Conservation (phyloP, 176 grass and related monocot species). For the Ampelocalamus luodianensis region DNA sequence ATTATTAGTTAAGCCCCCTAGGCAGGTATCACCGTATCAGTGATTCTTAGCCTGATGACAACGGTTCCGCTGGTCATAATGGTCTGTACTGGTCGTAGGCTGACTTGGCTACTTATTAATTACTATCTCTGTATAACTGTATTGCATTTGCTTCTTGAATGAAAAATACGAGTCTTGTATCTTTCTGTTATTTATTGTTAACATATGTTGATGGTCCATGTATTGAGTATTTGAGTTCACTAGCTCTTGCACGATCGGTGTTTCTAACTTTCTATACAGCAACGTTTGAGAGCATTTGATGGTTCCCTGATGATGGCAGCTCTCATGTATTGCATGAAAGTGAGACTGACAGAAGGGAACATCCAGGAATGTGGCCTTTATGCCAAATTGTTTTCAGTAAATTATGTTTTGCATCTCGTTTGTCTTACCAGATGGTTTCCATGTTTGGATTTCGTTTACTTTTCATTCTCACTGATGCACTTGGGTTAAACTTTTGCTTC, state of each 20-base stretch:
- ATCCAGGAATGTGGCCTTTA: constrained; percentile 14
- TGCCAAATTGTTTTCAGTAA: background rate
- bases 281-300: constrained; percentile 5
- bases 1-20: constrained; percentile 13
- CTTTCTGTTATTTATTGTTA: background rate
- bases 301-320: constrained; percentile 4
- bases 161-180: background rate
- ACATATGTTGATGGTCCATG: constrained; percentile 2
- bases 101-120: constrained; percentile 32
- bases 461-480: background rate
- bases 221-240: constrained; percentile 1
- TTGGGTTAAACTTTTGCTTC: constrained; percentile 10
- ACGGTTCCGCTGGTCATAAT: constrained; percentile 24
- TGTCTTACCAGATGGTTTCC: background rate
- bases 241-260: background rate
- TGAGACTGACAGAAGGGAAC: background rate
- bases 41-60: constrained; percentile 8
- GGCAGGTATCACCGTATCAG: background rate
- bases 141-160: constrained; percentile 8
- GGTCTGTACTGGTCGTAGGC: background rate
- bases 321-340: background rate
- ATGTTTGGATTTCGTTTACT: background rate
- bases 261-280: background rate
- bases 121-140: background rate
- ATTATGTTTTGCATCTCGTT: background rate